Evolutionary conservation across 2,329 filamentous ascomycete genomes (phyloP), one percentile per base, ranked within the genome.

Genomic region (Aspergillus quadricinctus): DNA sequence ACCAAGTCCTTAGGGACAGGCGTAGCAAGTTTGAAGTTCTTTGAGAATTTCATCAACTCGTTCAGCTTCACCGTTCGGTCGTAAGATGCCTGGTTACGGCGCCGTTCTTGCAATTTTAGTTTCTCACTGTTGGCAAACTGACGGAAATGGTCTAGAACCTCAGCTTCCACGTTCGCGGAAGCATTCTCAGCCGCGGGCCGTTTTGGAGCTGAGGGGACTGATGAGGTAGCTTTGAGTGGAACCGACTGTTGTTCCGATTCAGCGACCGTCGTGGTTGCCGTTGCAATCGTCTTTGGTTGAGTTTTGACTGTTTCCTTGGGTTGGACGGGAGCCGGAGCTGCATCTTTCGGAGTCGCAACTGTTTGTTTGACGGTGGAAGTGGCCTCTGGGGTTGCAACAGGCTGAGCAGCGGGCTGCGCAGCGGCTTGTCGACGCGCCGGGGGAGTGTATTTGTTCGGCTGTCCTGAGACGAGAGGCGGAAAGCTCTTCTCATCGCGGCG

Each of bases 1-100:
- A 99, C 92, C 37, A 99, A 77, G 73, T 99, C 94, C 52, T 84
- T 87, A 1, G 94, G 94, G 10, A 99, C 92, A 5, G 92, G 92
- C 2, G 93, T 97, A 50, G 89, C 88, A 19, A 99, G 83, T 77
- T 97, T 97, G 81, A 99, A 99, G 70, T 84, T 94, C 64, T 87
- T 84, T 1, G 94, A 91, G 73, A 99, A 99, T 69, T 93, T 96
- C 80, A 94, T 95, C 56, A 99, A 77, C 75, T 99, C 94, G 57
- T 90, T 96, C 59, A 99, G 75, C 74, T 96, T 97, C 62, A 94
- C 86, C 63, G 92, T 91, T 72, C 96, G 96, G 71, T 97, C 94
- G 57, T 86, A 80, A 19, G 80, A 79, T 21, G 78, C 80, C 61
- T 82, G 79, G 48, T 78, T 79, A 45, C 83, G 79, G 55, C 80